Conservation (phyloP, 1,284 basidiomycete species). For the Farysia itapuensis region DNA sequence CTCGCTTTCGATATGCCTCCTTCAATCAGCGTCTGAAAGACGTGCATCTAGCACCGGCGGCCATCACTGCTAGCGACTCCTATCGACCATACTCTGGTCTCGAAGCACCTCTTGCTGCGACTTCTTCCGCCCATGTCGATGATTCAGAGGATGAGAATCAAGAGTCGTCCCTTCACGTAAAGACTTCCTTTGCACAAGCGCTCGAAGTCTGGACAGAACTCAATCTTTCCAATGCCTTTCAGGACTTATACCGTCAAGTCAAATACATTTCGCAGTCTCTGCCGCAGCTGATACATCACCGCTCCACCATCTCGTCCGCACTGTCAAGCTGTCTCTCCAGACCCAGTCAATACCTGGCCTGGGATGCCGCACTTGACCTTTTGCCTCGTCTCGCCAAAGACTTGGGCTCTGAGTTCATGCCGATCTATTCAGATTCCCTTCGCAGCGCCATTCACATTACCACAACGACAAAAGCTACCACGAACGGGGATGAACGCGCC, state of each 20-base stretch:
- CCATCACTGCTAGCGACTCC: slow-evolving; percentile 32
- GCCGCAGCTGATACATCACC: slow-evolving; percentile 54
- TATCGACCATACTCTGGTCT: slow-evolving; percentile 45
- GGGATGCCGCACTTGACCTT: slow-evolving; percentile 55
- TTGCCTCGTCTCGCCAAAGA: slow-evolving; percentile 57
- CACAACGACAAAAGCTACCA: slow-evolving; percentile 44
- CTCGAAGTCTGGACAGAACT: slow-evolving; percentile 55
- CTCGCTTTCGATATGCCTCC: slow-evolving; percentile 51
- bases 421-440: slow-evolving; percentile 48
- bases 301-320: slow-evolving; percentile 22
- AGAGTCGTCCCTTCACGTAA: slow-evolving; percentile 28
- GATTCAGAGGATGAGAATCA: slow-evolving; percentile 3
- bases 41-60: slow-evolving; percentile 47
- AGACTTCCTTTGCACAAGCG: slow-evolving; percentile 44
- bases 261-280: slow-evolving; percentile 42
- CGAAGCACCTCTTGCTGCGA: slow-evolving; percentile 28
- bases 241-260: slow-evolving; percentile 36
- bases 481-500: slow-evolving; percentile 48
- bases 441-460: slow-evolving; percentile 47
- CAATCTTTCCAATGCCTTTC: slow-evolving; percentile 55
- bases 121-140: slow-evolving; percentile 6
- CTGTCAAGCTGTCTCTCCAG: slow-evolving; percentile 23
- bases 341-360: slow-evolving; percentile 41
- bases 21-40: slow-evolving; percentile 58
- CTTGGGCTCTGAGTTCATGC: slow-evolving; percentile 52